Evolutionary conservation across 1,284 basidiomycete genomes (phyloP).

Genomic region (Butyriboletus regius): DNA sequence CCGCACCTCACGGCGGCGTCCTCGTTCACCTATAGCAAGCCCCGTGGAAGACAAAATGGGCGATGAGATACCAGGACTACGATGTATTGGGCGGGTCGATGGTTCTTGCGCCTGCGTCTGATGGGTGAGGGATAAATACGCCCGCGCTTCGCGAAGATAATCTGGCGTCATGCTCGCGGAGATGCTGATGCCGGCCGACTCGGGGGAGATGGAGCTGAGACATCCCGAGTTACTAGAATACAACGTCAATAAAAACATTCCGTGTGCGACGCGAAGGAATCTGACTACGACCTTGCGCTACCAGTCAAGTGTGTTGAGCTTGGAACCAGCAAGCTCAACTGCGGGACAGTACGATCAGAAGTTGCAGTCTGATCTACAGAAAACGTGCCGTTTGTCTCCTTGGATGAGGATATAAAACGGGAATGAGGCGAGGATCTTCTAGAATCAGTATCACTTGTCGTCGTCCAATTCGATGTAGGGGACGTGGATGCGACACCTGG

Average conservation of each 20-base stretch:
- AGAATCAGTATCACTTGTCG: constrained; percentile 25
- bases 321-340: constrained; percentile 29
- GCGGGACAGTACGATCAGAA: constrained; percentile 18
- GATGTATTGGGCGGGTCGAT: constrained; percentile 7
- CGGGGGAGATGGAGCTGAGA: constrained; percentile 32
- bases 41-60: constrained; percentile 30
- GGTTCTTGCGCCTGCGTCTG: constrained; percentile 11
- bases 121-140: constrained; percentile 30
- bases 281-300: constrained; percentile 15
- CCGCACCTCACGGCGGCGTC: constrained; percentile 32
- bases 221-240: constrained; percentile 21
- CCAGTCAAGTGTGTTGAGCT: constrained; percentile 10
- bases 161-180: constrained; percentile 32
- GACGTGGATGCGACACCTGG: constrained; percentile 19
- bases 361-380: constrained; percentile 5
- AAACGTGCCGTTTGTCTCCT: constrained; percentile 8
- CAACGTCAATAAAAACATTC: constrained; percentile 7
- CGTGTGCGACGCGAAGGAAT: neutral
- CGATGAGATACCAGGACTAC: constrained; percentile 24
- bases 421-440: constrained; percentile 10
- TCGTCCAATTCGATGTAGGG: constrained; percentile 29
- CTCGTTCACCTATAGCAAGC: constrained; percentile 24
- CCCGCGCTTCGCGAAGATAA: constrained; percentile 31
- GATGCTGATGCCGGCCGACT: constrained; percentile 30
- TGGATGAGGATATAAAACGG: constrained; percentile 9